These are phyloP conservation scores for Quillaja saponaria DNA, from an alignment of 306 rosid genomes.

Conservation along the genomic window DNA sequence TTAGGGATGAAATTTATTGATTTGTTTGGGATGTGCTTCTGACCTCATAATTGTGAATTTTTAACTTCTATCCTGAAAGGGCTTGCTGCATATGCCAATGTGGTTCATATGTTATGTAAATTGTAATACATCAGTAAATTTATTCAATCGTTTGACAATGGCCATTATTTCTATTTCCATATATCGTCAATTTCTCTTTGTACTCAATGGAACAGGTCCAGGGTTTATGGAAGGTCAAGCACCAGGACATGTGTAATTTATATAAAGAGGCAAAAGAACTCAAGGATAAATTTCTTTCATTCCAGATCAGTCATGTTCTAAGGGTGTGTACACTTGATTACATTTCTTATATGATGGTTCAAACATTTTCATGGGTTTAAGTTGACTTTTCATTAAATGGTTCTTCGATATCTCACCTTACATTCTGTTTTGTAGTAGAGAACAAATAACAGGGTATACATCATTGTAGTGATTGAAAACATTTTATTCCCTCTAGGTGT, in stretches of 20 bases:
- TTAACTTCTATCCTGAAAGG: no score
- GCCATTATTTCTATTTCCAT: conserved; percentile 16
- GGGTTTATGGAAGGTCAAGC: conserved; percentile 79
- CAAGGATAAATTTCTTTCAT: conserved; percentile 65
- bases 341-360: not conserved
- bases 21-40: no score
- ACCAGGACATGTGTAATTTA: conserved; percentile 59
- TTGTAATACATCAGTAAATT: no score
- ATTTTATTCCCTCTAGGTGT: conserved; percentile 20
- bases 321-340: conserved; percentile 61
- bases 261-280: conserved; percentile 67
- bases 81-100: no score
- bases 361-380: conserved; percentile 13
- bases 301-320: conserved; percentile 78
- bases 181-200: conserved; percentile 24
- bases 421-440: not conserved
- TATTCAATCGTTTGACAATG: not conserved
- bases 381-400: conserved; percentile 13
- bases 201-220: conserved; percentile 63
- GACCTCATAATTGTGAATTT: no score
- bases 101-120: no score
- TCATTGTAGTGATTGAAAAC: no score
- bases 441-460: no score
- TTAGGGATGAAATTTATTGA: no score
- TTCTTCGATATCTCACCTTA: not conserved